Conservation (phyloP, 495 filamentous ascomycete species). For the Hypoxylon lienhwacheense region DNA sequence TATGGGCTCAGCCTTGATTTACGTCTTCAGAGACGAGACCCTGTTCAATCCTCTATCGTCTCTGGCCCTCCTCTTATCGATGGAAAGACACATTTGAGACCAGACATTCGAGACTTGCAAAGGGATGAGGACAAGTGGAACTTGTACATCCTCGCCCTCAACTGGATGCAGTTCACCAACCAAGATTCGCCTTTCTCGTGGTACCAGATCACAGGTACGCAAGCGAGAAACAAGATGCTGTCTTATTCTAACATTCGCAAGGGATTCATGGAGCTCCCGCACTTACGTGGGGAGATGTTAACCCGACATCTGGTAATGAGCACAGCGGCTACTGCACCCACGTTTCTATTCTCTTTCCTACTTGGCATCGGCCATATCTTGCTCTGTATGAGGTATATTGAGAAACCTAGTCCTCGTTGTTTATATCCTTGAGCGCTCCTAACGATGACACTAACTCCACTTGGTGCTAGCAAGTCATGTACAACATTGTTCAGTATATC, state of each 20-base stretch:
- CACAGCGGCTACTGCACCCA: slow-evolving; percentile 66
- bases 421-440: neutral
- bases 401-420: neutral
- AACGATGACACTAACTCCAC: slow-evolving; percentile 7
- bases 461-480: slow-evolving; percentile 57
- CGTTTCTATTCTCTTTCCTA: slow-evolving; percentile 64
- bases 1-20: slow-evolving; percentile 45
- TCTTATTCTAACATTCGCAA: slow-evolving; percentile 33
- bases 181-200: slow-evolving; percentile 58
- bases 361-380: slow-evolving; percentile 75
- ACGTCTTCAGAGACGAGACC: slow-evolving; percentile 28
- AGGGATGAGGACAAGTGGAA: slow-evolving; percentile 60
- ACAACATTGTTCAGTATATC: slow-evolving; percentile 52
- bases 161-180: slow-evolving; percentile 55
- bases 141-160: slow-evolving; percentile 59
- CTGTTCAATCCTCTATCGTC: slow-evolving; percentile 35
- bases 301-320: slow-evolving; percentile 48
- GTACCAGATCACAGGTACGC: slow-evolving; percentile 62
- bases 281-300: slow-evolving; percentile 59
- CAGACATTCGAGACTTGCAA: slow-evolving; percentile 61
- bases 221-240: slow-evolving; percentile 1
- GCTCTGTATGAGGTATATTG: slow-evolving; percentile 62
- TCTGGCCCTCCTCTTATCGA: slow-evolving; percentile 31
- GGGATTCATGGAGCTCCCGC: slow-evolving; percentile 68
- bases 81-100: slow-evolving; percentile 36